These are phyloP conservation scores for Ceratobasidium sp. DNA, from an alignment of 1,284 basidiomycete species.

Conservation along the genomic window DNA sequence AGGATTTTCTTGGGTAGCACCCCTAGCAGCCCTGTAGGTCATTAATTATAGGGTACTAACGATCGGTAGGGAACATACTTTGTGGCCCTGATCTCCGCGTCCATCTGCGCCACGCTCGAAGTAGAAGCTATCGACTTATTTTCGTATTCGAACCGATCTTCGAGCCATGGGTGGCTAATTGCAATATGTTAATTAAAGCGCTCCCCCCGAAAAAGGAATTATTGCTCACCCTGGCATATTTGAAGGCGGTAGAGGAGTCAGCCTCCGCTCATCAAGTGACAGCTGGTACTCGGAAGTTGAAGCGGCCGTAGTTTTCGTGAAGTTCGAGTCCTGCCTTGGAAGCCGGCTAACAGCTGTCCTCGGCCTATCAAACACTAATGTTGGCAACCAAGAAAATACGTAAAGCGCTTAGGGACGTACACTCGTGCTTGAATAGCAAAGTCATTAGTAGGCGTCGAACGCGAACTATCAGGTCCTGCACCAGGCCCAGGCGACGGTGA, in stretches of 20 bases:
- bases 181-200: neutral
- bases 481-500: slow-evolving; percentile 30
- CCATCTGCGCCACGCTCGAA: slow-evolving; percentile 38
- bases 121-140: slow-evolving; percentile 39
- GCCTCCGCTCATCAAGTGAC: slow-evolving; percentile 19
- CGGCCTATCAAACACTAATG: neutral
- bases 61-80: slow-evolving; percentile 38
- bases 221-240: slow-evolving; percentile 20
- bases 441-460: slow-evolving; percentile 15
- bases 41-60: neutral
- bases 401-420: neutral
- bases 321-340: slow-evolving; percentile 28
- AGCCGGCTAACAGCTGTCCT: slow-evolving; percentile 30
- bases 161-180: slow-evolving; percentile 10
- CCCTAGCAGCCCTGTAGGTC: slow-evolving; percentile 8
- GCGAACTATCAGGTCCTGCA: slow-evolving; percentile 5
- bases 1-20: slow-evolving; percentile 9
- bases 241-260: slow-evolving; percentile 17
- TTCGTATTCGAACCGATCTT: slow-evolving; percentile 35
- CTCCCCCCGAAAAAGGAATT: neutral
- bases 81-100: slow-evolving; percentile 40
- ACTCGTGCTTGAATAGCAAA: slow-evolving; percentile 34
- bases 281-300: slow-evolving; percentile 23
- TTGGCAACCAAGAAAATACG: neutral
- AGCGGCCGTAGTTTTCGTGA: slow-evolving; percentile 37